Percentiles rank a stretch among this genome's conserved stretches.
phyloP scores from a whole-genome alignment of 2,329 filamentous ascomycete species.

The Fusarium sp. region DNA sequence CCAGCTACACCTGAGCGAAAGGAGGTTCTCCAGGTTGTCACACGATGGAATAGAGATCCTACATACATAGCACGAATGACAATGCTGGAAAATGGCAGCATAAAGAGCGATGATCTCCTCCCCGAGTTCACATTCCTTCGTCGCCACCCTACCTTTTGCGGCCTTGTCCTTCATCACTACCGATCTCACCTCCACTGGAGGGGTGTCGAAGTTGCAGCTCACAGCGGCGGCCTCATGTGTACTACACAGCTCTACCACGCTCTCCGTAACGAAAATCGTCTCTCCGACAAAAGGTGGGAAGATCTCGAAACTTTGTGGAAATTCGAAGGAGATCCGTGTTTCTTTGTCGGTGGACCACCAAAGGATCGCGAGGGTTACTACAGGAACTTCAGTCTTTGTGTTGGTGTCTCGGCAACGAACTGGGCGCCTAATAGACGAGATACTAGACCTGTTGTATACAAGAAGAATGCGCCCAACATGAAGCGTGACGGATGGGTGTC shows the following conservation, averaged over 20 bases:
- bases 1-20: not conserved
- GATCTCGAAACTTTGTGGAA: slow-evolving; percentile 27
- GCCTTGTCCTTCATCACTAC: slow-evolving; percentile 36
- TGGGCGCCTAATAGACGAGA: slow-evolving; percentile 29
- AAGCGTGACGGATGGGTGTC: slow-evolving; percentile 25
- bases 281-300: slow-evolving; percentile 20
- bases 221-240: slow-evolving; percentile 30
- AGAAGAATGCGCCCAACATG: slow-evolving; percentile 28
- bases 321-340: slow-evolving; percentile 33
- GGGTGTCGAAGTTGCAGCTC: slow-evolving; percentile 26
- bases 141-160: slow-evolving; percentile 39
- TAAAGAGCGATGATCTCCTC: not conserved
- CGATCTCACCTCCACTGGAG: slow-evolving; percentile 23
- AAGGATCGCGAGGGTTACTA: slow-evolving; percentile 37
- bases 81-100: not conserved
- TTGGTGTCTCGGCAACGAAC: slow-evolving; percentile 36
- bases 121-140: slow-evolving; percentile 32
- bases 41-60: slow-evolving; percentile 29
- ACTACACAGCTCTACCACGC: slow-evolving; percentile 42
- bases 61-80: slow-evolving; percentile 6
- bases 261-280: slow-evolving; percentile 32
- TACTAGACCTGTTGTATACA: slow-evolving; percentile 9
- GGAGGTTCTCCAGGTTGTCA: slow-evolving; percentile 9
- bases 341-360: slow-evolving; percentile 40
- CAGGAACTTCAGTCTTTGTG: slow-evolving; percentile 39